These are phyloP conservation scores for Iberis pinnata DNA, from an alignment of 345 rosid species.

Conservation along the genomic window DNA sequence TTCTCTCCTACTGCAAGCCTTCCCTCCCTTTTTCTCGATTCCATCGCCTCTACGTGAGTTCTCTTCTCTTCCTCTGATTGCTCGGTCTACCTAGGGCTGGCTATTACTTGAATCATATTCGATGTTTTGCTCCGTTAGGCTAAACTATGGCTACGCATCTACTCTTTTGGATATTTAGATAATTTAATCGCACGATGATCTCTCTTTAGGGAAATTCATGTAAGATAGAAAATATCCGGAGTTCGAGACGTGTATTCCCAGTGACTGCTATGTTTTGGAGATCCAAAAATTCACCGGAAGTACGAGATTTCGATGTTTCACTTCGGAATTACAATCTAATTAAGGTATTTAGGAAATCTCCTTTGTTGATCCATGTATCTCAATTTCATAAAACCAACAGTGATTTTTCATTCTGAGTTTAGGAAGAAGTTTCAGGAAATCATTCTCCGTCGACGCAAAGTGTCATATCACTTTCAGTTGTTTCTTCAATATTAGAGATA, in stretches of 20 bases:
- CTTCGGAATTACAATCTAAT: slow-evolving; percentile 43
- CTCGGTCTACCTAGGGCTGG: not conserved
- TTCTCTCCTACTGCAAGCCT: slow-evolving; percentile 44
- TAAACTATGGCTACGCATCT: not conserved
- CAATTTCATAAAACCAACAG: too few species aligned
- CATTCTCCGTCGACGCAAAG: too few species aligned
- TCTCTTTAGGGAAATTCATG: slow-evolving; percentile 40
- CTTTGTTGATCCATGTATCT: too few species aligned
- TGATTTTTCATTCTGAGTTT: too few species aligned
- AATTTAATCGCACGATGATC: not conserved
- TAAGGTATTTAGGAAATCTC: slow-evolving; percentile 41
- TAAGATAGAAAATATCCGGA: slow-evolving; percentile 20
- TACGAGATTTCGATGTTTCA: slow-evolving; percentile 40
- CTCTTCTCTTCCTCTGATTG: not conserved
- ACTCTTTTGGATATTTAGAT: not conserved
- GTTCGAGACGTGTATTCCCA: slow-evolving; percentile 24
- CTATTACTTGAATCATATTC: too few species aligned
- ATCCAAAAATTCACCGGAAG: slow-evolving; percentile 47
- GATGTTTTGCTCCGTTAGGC: not conserved
- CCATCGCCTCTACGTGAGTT: slow-evolving; percentile 34
- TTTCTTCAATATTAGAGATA: slow-evolving; percentile 70
- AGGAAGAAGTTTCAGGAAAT: too few species aligned
- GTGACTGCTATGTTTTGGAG: slow-evolving; percentile 72
- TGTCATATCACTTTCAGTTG: slow-evolving; percentile 48
- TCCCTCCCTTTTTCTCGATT: slow-evolving; percentile 40